Conservation (phyloP, 345 rosid genomes). For the Eutrema yunnanense region DNA sequence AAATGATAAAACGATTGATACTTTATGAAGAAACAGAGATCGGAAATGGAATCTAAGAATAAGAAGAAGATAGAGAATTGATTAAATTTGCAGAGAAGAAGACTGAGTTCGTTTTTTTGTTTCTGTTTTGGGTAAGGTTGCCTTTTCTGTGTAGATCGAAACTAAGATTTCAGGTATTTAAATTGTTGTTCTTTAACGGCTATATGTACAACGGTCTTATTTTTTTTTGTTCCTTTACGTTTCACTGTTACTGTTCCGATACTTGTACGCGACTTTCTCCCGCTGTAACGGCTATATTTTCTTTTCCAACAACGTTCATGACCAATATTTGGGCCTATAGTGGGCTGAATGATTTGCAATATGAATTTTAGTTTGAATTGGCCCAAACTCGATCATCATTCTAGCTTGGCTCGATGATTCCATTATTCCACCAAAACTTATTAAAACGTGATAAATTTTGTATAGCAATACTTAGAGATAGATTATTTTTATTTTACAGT, state of each 20-base stretch:
- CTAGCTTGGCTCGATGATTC: too few species aligned
- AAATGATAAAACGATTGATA: background rate
- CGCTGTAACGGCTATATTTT: conserved; percentile 26
- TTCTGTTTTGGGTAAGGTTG: conserved; percentile 2
- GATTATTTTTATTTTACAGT: too few species aligned
- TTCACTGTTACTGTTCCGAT: background rate
- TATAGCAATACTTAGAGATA: background rate
- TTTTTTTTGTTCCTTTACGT: conserved; percentile 14
- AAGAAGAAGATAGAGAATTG: conserved; percentile 11
- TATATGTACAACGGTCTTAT: conserved; percentile 57
- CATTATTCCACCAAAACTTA: background rate
- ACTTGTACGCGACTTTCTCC: background rate
- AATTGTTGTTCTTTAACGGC: conserved; percentile 34
- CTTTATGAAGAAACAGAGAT: background rate
- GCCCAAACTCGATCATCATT: background rate
- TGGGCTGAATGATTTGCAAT: background rate
- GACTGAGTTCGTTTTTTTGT: background rate
- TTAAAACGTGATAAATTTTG: background rate
- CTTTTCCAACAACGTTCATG: background rate
- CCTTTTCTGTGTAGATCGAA: background rate
- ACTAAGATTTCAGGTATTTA: conserved; percentile 32
- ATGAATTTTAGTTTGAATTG: background rate
- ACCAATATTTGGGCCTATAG: background rate
- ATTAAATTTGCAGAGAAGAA: conserved; percentile 12
- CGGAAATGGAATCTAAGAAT: background rate